phyloP scores from a whole-genome alignment of 2,329 filamentous ascomycete genomes.

The Fusarium illudens region DNA sequence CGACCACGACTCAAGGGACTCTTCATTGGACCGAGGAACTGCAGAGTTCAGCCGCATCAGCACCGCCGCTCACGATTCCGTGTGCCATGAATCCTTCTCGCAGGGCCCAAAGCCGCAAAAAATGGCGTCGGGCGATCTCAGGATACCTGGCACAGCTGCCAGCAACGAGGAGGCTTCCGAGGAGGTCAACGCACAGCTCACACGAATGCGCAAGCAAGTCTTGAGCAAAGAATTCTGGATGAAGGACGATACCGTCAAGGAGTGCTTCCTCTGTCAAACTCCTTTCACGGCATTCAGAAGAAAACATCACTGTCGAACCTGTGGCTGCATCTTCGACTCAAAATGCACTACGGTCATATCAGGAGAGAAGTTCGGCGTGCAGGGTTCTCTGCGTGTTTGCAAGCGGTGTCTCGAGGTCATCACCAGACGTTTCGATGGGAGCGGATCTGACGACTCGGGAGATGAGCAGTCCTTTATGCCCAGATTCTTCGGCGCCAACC shows the following conservation, averaged over 20 bases:
- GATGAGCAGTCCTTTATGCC: constrained; percentile 77
- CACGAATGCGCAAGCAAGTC: constrained; percentile 84
- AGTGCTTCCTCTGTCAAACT: constrained; percentile 92
- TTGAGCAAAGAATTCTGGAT: constrained; percentile 98
- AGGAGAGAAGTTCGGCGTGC: constrained; percentile 86
- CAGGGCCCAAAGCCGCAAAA: constrained; percentile 56
- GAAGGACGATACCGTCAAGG: constrained; percentile 97
- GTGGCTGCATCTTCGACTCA: constrained; percentile 98
- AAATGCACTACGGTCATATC: constrained; percentile 94
- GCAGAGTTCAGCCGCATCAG: constrained; percentile 65
- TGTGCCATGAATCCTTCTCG: constrained; percentile 65
- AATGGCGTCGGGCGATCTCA: constrained; percentile 55
- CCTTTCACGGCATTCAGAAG: constrained; percentile 92
- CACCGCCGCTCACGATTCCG: constrained; percentile 66
- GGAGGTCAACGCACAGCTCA: constrained; percentile 67
- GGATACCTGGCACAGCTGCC: constrained; percentile 65
- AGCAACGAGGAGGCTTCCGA: constrained; percentile 65
- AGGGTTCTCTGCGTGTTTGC: constrained; percentile 85
- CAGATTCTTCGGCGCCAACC: constrained; percentile 66
- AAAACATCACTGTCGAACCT: constrained; percentile 95
- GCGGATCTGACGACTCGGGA: constrained; percentile 85
- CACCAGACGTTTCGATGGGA: constrained; percentile 87
- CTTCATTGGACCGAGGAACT: constrained; percentile 65
- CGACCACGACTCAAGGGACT: constrained; percentile 61
- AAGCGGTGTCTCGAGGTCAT: constrained; percentile 93